Base-by-base conservation (phyloP, 1,284 basidiomycete species). In the Boletus semigastroideus region DNA sequence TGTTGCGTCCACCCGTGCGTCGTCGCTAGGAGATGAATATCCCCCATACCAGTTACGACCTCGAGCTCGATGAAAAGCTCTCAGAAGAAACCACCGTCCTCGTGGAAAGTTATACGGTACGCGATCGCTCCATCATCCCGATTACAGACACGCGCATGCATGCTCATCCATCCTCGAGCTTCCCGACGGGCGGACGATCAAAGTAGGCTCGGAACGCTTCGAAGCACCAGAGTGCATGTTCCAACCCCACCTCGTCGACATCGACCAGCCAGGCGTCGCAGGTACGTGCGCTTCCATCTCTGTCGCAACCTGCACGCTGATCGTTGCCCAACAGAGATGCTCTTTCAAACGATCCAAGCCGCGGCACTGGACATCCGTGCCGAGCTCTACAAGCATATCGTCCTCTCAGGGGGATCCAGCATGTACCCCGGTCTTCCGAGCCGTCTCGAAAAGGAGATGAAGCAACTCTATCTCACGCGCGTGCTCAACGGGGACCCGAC, bases 181-280 rank as follows among this genome's bases (percentile, higher is more conserved):
- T 27, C 97, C 97, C 3, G 96, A 99, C 66, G 97, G 97, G 3
- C 89, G 97, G 42, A 84, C 82, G 30, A 98, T 99, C 81, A 98
- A 97, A 78, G 93, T 99, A 50, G 97, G 96, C 25, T 94, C 93
- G 2, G 97, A 99, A 71, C 88, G 97, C n/a, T 99, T 98, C 70
- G 94, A 98, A 73, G 97, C 96, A n/a, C 97, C 97, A 12, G 97
- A 99, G 73, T 99, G 97, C 76, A 94, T 99, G 92, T 99, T 99
- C 87, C 95, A 99, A 73, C 97, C 97, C 22, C 93, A 98, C 72
- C 80, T 99, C 9, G 94, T 99, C 48, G 97, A 99, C 60, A 80
- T 99, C 52, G 97, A 99, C 70, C 95, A 98, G 68, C 92, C 94
- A 2, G 97, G 97, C 49, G 87, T 98, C 50, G 96, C 95, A 72